A percentile compares a stretch with the other conserved stretches of the same genome.
phyloP scores from a whole-genome alignment of 2,329 filamentous ascomycete genomes.

The Fusarium sp. region DNA sequence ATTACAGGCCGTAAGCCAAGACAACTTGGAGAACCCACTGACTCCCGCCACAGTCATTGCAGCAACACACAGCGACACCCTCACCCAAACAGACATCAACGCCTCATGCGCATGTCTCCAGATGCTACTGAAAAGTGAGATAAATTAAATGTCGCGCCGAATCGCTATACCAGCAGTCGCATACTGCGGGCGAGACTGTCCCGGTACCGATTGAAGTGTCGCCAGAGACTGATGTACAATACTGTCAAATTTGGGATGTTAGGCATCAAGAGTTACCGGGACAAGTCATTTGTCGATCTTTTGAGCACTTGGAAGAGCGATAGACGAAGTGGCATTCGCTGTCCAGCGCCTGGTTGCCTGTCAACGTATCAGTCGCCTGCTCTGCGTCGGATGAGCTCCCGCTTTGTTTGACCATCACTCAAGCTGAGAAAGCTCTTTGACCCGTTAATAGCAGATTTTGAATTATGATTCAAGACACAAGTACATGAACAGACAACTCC shows the following conservation, averaged over 20 bases:
- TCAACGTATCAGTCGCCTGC: not conserved
- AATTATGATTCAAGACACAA: not conserved
- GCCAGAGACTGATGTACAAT: conserved; percentile 8
- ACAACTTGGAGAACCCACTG: too few relatives aligned
- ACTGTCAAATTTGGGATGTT: conserved; percentile 8
- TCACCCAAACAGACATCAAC: conserved; percentile 16
- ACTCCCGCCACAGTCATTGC: too few relatives aligned
- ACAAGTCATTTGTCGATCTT: not conserved
- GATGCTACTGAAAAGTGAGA: not conserved
- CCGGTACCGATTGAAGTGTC: conserved; percentile 15
- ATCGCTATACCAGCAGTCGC: too few relatives aligned
- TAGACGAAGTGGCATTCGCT: conserved; percentile 8
- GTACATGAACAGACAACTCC: too few relatives aligned
- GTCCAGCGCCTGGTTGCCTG: not conserved
- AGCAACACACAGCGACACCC: conserved; percentile 1
- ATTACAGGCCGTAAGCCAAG: not conserved
- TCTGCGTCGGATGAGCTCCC: not conserved
- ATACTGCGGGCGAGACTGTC: too few relatives aligned
- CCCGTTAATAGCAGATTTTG: not conserved
- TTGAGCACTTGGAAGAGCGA: conserved; percentile 11
- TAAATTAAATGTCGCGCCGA: not conserved
- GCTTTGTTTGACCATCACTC: not conserved
- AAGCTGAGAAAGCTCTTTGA: conserved; percentile 7
- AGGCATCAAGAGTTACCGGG: not conserved
- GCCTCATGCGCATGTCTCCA: conserved; percentile 6